Evolutionary conservation across 768 basidiomycete genomes (phyloP).

Genomic region (Leucocoprinus birnbaumii): DNA sequence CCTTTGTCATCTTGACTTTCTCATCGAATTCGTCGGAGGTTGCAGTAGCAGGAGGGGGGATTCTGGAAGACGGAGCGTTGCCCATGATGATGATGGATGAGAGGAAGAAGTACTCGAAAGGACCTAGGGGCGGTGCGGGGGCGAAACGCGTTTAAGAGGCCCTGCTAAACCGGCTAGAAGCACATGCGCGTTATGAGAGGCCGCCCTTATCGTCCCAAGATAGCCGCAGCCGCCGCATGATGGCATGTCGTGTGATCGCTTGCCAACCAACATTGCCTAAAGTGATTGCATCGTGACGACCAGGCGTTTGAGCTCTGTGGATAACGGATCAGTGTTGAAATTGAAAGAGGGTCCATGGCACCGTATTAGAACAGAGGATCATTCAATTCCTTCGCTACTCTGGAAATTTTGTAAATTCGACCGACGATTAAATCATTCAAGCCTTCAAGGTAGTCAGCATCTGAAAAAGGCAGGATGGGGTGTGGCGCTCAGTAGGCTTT

Average conservation of each 20-base stretch:
- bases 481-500: too few relatives aligned
- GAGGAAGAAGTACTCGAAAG: not conserved
- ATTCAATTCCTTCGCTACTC: too few relatives aligned
- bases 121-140: not conserved
- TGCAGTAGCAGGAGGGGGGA: constrained; percentile 21
- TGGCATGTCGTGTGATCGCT: not conserved
- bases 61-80: constrained; percentile 27
- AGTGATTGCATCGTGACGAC: too few relatives aligned
- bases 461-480: too few relatives aligned
- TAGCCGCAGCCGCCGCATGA: not conserved
- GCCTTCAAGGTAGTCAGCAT: too few relatives aligned
- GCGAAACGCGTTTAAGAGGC: not conserved
- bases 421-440: too few relatives aligned
- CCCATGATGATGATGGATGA: constrained; percentile 23
- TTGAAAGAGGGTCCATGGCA: too few relatives aligned
- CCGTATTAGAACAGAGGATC: too few relatives aligned
- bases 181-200: not conserved
- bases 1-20: not conserved
- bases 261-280: too few relatives aligned
- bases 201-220: not conserved
- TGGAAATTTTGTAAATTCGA: too few relatives aligned
- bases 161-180: constrained; percentile 2
- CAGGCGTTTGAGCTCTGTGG: too few relatives aligned
- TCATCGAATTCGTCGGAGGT: constrained; percentile 29
- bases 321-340: too few relatives aligned